These are phyloP conservation scores for Aspergillus tanneri DNA, from an alignment of 2,329 filamentous ascomycete genomes.

Conservation along the genomic window DNA sequence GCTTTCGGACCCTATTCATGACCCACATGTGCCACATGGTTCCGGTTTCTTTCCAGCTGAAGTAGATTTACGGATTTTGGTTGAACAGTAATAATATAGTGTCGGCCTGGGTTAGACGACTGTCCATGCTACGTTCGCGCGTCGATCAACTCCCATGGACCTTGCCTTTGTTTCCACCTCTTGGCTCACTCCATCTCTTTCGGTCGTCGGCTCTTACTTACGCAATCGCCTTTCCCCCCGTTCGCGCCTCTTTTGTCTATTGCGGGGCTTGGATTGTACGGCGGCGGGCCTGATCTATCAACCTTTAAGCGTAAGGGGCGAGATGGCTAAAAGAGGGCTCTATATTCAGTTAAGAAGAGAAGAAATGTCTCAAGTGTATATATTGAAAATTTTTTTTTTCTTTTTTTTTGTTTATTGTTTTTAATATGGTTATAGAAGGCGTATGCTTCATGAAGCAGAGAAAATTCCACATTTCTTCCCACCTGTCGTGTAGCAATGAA, in stretches of 20 bases:
- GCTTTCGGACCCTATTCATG: conserved; percentile 7
- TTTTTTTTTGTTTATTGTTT: conserved; percentile 18
- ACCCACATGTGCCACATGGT: conserved; percentile 30
- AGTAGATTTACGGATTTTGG: conserved; percentile 9
- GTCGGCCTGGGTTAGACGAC: conserved; percentile 26
- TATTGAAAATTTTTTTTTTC: conserved; percentile 24
- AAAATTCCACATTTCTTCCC: too few relatives aligned
- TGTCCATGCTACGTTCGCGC: conserved; percentile 1
- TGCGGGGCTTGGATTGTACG: too few relatives aligned
- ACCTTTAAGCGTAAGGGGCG: too few relatives aligned
- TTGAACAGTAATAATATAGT: conserved; percentile 17
- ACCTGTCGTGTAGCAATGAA: too few relatives aligned
- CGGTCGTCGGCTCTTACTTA: neutral
- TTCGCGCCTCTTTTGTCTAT: neutral
- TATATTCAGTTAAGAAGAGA: too few relatives aligned
- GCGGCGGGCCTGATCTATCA: too few relatives aligned
- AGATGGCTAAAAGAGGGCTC: too few relatives aligned
- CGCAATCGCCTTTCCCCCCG: neutral
- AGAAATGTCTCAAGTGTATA: conserved; percentile 14
- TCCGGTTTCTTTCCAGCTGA: conserved; percentile 29
- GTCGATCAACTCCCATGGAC: neutral
- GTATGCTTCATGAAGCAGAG: conserved; percentile 12
- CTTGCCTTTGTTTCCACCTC: neutral
- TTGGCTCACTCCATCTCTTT: neutral
- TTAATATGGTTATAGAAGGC: conserved; percentile 23